A percentile compares a stretch with the other conserved stretches of the same genome.
Conservation (phyloP, 1,284 basidiomycete species). For the Macrocystidia cucumis region DNA sequence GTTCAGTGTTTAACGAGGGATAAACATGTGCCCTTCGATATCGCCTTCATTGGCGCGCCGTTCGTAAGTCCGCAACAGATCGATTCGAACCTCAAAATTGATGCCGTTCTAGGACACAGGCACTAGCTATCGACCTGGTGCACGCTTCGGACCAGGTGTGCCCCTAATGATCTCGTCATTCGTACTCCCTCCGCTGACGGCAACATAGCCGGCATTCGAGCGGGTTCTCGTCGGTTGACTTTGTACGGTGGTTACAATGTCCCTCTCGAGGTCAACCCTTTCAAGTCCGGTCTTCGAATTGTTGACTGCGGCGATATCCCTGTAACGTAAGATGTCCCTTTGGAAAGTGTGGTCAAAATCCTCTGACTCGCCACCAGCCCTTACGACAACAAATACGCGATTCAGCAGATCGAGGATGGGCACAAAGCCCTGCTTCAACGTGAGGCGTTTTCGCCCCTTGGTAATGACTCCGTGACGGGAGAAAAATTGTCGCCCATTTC, state of each 20-base stretch:
- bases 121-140: slow-evolving; percentile 71
- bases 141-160: slow-evolving; percentile 62
- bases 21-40: slow-evolving; percentile 50
- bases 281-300: slow-evolving; percentile 49
- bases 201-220: slow-evolving; percentile 52
- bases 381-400: slow-evolving; percentile 63
- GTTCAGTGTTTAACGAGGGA: slow-evolving; percentile 62
- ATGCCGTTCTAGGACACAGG: slow-evolving; percentile 51
- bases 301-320: slow-evolving; percentile 70
- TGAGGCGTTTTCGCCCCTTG: slow-evolving; percentile 48
- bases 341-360: too few relatives aligned
- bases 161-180: slow-evolving; percentile 3
- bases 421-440: slow-evolving; percentile 59
- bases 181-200: slow-evolving; percentile 1
- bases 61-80: slow-evolving; percentile 59
- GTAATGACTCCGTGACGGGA: slow-evolving; percentile 52
- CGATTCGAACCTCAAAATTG: too few relatives aligned
- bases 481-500: slow-evolving; percentile 45
- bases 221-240: slow-evolving; percentile 65
- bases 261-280: slow-evolving; percentile 62
- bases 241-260: slow-evolving; percentile 74
- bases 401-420: slow-evolving; percentile 65
- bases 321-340: slow-evolving; percentile 42
- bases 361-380: slow-evolving; percentile 35
- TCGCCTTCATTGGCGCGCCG: slow-evolving; percentile 74